Evolutionary conservation across 2,329 filamentous ascomycete genomes (phyloP).

Genomic region (Penicillium crustosum): DNA sequence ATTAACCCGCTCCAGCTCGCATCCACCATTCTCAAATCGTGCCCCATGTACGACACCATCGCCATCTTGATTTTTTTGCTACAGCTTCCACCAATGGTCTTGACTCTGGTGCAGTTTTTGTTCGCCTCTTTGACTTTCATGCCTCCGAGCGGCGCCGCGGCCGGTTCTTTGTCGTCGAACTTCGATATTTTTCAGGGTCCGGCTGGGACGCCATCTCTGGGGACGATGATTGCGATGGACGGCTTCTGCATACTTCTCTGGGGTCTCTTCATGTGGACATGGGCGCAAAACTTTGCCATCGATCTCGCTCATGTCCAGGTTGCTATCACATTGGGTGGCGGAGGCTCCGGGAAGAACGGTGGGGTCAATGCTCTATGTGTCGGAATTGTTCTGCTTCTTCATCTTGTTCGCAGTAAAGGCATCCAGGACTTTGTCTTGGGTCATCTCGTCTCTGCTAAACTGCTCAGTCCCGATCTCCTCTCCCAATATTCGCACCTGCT

Average conservation of each 20-base stretch:
- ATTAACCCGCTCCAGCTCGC: constrained; percentile 74
- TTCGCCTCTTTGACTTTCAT: constrained; percentile 94
- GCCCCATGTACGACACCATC: constrained; percentile 90
- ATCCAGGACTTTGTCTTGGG: constrained; percentile 52
- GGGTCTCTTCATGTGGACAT: constrained; percentile 78
- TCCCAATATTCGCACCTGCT: constrained; percentile 46
- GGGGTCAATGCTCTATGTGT: constrained; percentile 49
- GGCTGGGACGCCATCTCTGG: constrained; percentile 79
- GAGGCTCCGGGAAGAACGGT: constrained; percentile 54
- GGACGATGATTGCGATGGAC: constrained; percentile 82
- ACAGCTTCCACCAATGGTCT: constrained; percentile 82
- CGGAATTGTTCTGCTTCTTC: constrained; percentile 47
- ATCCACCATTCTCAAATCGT: constrained; percentile 82
- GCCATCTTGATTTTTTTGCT: constrained; percentile 95
- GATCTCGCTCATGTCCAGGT: constrained; percentile 93
- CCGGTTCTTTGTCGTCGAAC: constrained; percentile 73
- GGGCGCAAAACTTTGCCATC: constrained; percentile 81
- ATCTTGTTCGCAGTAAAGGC: constrained; percentile 47
- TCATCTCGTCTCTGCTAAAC: constrained; percentile 46
- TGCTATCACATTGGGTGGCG: constrained; percentile 83
- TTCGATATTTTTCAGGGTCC: constrained; percentile 90
- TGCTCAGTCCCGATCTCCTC: constrained; percentile 45
- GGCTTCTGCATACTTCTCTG: constrained; percentile 78
- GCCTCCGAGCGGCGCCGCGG: constrained; percentile 74
- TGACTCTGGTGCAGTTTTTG: constrained; percentile 85